Evolutionary conservation across 495 filamentous ascomycete species (phyloP), one percentile per base, ranked within the genome.

Genomic region (Talaromyces trachyspermus): DNA sequence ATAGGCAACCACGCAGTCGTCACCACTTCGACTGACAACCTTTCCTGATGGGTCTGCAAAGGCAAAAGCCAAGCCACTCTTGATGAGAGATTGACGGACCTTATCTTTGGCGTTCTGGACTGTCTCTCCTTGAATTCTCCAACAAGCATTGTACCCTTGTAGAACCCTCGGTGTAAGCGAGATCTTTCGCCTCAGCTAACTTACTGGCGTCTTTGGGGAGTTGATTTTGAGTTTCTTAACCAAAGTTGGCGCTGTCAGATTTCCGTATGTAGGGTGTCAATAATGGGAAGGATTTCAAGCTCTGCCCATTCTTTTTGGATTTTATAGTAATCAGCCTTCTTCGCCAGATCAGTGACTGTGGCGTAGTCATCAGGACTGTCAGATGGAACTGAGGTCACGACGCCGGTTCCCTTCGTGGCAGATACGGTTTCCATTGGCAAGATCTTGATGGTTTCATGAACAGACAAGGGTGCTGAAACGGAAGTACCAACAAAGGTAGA

Each of bases 241-340:
- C 36, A 98, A 71, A 44, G 81, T 78, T 48, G 83, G 79, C 4
- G 92, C 92, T 26, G 87, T 81, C 48, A 92, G 70, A 60, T 95
- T 81, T 27, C 87, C 90, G 57, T 92, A 95, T 12, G 81, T 81
- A 1, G 91, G 91, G 92, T 97, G 25, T 88, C 75, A 50, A 98
- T 95, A 51, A 98, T 84, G 35, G 90, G 86, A 41, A 81, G 49
- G 48, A 96, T 89, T 47, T 95, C 88, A 35, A 92, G 68, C 57
- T 92, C 83, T 3, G 83, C 90, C 92, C 92, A 98, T 59, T 97
- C 91, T 68, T 92, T 95, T 68, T 94, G 81, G 65, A 98, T 97
- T 40, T 83, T 82, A 62, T 98, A 96, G 69, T 86, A 96, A 2
- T 96, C 92, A n/a, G 90, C 77, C 74, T 98, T 97, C 75, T 96